These are phyloP conservation scores for Astrothelium macrocarpum DNA, from an alignment of 495 filamentous ascomycete species.

Conservation along the genomic window DNA sequence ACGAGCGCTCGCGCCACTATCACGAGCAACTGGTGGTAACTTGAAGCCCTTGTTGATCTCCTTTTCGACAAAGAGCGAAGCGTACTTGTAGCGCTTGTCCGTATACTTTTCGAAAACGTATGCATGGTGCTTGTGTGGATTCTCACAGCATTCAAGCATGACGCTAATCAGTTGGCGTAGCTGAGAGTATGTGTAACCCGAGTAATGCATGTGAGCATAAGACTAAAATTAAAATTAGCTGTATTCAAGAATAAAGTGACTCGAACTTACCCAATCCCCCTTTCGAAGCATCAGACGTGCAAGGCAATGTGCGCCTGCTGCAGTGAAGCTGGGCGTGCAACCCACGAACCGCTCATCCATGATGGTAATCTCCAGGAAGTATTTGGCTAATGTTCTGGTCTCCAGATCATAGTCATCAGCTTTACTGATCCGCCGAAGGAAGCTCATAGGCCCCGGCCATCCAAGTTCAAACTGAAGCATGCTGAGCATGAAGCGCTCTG, in stretches of 20 bases:
- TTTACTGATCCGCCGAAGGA: slow-evolving; percentile 92
- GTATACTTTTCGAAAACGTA: slow-evolving; percentile 89
- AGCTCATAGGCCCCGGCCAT: slow-evolving; percentile 97
- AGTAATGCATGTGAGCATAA: slow-evolving; percentile 76
- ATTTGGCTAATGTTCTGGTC: slow-evolving; percentile 92
- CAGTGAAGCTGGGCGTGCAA: slow-evolving; percentile 76
- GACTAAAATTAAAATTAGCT: slow-evolving; percentile 44
- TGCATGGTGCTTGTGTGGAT: slow-evolving; percentile 66
- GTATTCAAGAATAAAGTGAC: not conserved
- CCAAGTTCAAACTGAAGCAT: slow-evolving; percentile 93
- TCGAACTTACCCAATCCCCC: slow-evolving; percentile 76
- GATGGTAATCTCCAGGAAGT: slow-evolving; percentile 91
- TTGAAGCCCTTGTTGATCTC: slow-evolving; percentile 52
- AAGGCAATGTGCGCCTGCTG: slow-evolving; percentile 88
- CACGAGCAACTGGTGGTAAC: slow-evolving; percentile 26
- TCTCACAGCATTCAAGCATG: slow-evolving; percentile 79
- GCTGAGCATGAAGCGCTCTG: slow-evolving; percentile 93
- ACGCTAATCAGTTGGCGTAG: slow-evolving; percentile 63
- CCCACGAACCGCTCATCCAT: slow-evolving; percentile 98
- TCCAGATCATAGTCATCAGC: slow-evolving; percentile 96
- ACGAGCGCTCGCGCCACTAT: slow-evolving; percentile 16
- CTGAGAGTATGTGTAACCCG: slow-evolving; percentile 80
- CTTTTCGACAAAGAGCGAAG: slow-evolving; percentile 65
- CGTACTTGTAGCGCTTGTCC: slow-evolving; percentile 70
- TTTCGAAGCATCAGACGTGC: slow-evolving; percentile 82